Evolutionary conservation across 371 early-diverging fungal species (phyloP), one percentile per base, ranked within the genome.

Genomic region (Circinella minor): DNA sequence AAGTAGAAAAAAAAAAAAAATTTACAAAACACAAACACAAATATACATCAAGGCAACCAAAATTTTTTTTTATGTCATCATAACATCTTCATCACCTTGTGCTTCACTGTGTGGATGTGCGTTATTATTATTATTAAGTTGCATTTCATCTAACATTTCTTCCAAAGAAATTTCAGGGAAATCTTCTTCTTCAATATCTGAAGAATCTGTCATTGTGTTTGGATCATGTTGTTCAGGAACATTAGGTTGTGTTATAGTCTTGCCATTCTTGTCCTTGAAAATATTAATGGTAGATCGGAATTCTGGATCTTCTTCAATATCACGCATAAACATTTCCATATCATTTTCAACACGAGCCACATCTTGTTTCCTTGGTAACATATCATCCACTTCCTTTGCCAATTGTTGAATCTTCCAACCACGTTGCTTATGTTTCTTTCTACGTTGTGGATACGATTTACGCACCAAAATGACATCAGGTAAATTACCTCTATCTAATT

Each of bases 241-340:
- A 27, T 27, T 27, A 73, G 77, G 80, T 51, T 66, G 68, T 38
- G 67, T 43, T 1, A 75, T 77, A 37, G 36, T 55, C 17, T 70
- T 65, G 65, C 70, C 68, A 62, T 77, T 72, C 46, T 66, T 51
- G 36, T 78, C 72, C 84, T 95, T 96, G 88, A 95, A 98, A 65
- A 98, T 88, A 69, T 98, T 95, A 75, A 98, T 85, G 74, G 91
- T 94, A 62, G 93, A 90, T 71, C 99, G 89, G 75, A 98, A 88
- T 81, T 98, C 98, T 36, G 93, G 88, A 87, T 98, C 98, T 85
- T 97, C 98, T 83, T 98, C 98, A 63, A 98, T 85, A 81, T 98
- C 99, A 71, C 94, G 89, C 89, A 95, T 86, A 86, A 96, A 96
- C 81, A 91, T 69, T 75, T 96, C 96, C 76, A 90, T 92, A 65